These are phyloP conservation scores for Tolypocladium tropicale DNA, from an alignment of 2,329 filamentous ascomycete species.

Conservation along the genomic window DNA sequence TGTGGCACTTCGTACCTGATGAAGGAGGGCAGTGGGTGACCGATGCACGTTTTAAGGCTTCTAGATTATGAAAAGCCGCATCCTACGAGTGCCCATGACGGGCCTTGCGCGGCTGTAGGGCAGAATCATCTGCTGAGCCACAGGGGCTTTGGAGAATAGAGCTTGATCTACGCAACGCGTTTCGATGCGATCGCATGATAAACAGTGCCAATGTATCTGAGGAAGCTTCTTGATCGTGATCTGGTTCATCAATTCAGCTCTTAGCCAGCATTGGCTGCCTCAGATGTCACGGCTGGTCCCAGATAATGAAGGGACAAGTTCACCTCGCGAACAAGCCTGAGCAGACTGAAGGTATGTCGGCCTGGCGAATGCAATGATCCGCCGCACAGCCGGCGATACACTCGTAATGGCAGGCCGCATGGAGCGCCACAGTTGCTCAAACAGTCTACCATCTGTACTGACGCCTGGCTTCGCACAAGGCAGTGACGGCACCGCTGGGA, in stretches of 20 bases:
- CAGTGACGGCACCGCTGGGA: not conserved
- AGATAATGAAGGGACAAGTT: too few species aligned
- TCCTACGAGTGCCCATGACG: not conserved
- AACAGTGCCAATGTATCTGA: not conserved
- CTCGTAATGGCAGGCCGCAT: not conserved
- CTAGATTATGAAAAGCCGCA: constrained; percentile 8
- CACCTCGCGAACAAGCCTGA: not conserved
- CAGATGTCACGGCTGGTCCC: not conserved
- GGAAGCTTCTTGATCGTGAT: not conserved
- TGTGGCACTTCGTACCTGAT: constrained; percentile 7
- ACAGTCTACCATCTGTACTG: not conserved
- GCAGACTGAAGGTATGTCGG: not conserved
- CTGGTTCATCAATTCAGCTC: not conserved
- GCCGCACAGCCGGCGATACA: not conserved
- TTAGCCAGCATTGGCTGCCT: not conserved
- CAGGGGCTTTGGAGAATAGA: not conserved
- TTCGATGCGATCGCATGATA: not conserved
- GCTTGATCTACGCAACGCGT: not conserved
- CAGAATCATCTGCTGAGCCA: not conserved
- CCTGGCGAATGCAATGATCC: not conserved
- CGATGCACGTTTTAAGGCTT: constrained; percentile 7
- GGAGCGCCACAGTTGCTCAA: not conserved
- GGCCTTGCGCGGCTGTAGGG: not conserved
- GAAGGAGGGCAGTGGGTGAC: constrained; percentile 6
- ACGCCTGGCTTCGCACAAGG: not conserved